These are phyloP conservation scores for Pythium grandisporangium DNA, from an alignment of 352 stramenopile genomes.

Conservation along the genomic window DNA sequence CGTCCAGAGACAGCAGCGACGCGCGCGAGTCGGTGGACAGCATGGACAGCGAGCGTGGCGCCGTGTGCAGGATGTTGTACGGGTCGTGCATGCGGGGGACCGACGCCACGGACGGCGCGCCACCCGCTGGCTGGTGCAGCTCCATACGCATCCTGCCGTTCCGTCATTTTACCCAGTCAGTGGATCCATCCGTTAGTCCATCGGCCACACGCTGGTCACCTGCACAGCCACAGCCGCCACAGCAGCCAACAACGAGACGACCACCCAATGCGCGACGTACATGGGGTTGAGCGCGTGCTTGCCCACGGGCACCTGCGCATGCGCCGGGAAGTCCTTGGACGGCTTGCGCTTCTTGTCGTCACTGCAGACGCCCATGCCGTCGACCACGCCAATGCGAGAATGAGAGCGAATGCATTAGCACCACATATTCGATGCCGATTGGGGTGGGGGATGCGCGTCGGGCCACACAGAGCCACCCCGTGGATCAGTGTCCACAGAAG, in stretches of 20 bases:
- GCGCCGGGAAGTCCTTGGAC: slow-evolving; percentile 64
- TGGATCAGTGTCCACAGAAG: no score
- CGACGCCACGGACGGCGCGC: slow-evolving; percentile 16
- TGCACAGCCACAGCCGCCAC: no score
- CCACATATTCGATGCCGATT: neutral
- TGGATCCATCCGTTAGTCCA: neutral
- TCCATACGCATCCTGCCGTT: slow-evolving; percentile 31
- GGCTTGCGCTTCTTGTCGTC: slow-evolving; percentile 84
- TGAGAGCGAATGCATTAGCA: neutral
- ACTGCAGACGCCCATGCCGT: no score
- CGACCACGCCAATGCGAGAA: neutral
- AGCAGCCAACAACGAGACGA: no score
- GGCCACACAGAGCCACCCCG: no score
- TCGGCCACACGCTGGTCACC: no score
- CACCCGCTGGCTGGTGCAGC: slow-evolving; percentile 32
- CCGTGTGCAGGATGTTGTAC: slow-evolving; percentile 62
- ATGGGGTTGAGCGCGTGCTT: slow-evolving; percentile 33
- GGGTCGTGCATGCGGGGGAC: slow-evolving; percentile 72
- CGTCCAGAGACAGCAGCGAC: slow-evolving; percentile 51
- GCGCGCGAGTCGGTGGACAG: slow-evolving; percentile 54
- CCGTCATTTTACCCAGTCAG: neutral
- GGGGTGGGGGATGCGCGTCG: neutral
- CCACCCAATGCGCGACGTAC: no score
- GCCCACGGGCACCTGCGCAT: slow-evolving; percentile 52
- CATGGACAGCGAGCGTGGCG: slow-evolving; percentile 32